Percentiles rank a stretch among this genome's conserved stretches.
Conservation (phyloP, 1,139 yeast species). For the Suhomyces bolitotheri region DNA sequence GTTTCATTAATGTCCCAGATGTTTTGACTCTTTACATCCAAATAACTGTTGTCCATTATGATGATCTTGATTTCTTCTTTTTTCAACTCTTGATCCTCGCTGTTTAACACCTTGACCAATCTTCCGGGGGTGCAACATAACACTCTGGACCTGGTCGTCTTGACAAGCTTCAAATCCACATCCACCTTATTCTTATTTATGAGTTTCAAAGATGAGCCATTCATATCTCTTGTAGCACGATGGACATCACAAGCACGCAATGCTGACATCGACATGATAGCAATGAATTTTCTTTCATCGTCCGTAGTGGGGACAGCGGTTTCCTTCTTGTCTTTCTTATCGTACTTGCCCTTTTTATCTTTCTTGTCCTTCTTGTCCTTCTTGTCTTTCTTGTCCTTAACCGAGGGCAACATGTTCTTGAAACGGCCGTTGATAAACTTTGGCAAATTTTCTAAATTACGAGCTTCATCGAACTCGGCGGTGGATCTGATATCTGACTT, state of each 20-base stretch:
- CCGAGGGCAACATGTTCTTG: slow-evolving; percentile 43
- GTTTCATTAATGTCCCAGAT: slow-evolving; percentile 63
- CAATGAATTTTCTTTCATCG: slow-evolving; percentile 47
- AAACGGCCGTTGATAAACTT: slow-evolving; percentile 45
- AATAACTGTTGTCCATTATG: slow-evolving; percentile 62
- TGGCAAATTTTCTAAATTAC: slow-evolving; percentile 50
- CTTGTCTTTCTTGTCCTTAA: slow-evolving; percentile 25
- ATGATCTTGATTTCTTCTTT: slow-evolving; percentile 54
- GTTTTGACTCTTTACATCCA: slow-evolving; percentile 63
- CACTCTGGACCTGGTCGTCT: slow-evolving; percentile 50
- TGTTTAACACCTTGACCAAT: slow-evolving; percentile 47
- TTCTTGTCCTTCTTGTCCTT: slow-evolving; percentile 26
- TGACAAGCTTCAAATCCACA: slow-evolving; percentile 56
- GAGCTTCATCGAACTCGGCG: slow-evolving; percentile 44
- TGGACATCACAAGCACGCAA: slow-evolving; percentile 72
- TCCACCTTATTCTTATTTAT: slow-evolving; percentile 66
- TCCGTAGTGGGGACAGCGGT: slow-evolving; percentile 14
- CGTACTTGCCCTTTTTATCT: slow-evolving; percentile 15
- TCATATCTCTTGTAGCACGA: slow-evolving; percentile 55
- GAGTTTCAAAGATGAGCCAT: slow-evolving; percentile 61
- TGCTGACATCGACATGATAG: slow-evolving; percentile 69
- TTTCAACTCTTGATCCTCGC: slow-evolving; percentile 40
- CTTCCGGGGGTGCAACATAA: slow-evolving; percentile 71
- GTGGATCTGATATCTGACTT: slow-evolving; percentile 53
- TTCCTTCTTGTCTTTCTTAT: slow-evolving; percentile 17